phyloP scores from a whole-genome alignment of 2,329 filamentous ascomycete genomes.

The Talaromyces sp. region DNA sequence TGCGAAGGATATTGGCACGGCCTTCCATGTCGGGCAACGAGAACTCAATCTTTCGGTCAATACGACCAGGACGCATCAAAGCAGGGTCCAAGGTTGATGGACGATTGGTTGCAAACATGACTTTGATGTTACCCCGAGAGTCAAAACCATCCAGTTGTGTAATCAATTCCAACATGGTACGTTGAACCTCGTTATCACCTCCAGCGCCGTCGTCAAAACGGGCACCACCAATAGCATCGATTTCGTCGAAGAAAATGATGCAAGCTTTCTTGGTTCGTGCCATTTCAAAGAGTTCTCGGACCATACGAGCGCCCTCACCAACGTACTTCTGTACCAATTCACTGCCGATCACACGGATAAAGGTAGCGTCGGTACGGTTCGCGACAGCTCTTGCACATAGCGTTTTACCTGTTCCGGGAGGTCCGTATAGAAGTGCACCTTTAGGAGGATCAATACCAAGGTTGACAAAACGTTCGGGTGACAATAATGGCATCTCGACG shows the following conservation, averaged over 20 bases:
- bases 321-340: constrained; percentile 99
- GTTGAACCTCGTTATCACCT: constrained; percentile 94
- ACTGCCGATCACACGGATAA: constrained; percentile 96
- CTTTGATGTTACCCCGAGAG: constrained; percentile 95
- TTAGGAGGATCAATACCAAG: constrained; percentile 99
- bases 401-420: constrained; percentile 97
- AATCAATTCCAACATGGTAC: constrained; percentile 97
- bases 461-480: constrained; percentile 93
- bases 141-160: constrained; percentile 97
- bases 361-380: constrained; percentile 96
- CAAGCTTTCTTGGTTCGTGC: constrained; percentile 98
- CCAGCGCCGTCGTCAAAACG: constrained; percentile 95
- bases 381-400: constrained; percentile 95
- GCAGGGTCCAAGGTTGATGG: constrained; percentile 95
- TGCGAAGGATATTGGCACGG: constrained; percentile 92
- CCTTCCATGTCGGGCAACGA: constrained; percentile 95
- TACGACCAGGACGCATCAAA: constrained; percentile 93
- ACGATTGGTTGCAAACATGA: constrained; percentile 98
- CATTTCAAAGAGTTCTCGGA: constrained; percentile 98
- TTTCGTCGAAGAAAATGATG: constrained; percentile 99
- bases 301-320: constrained; percentile 96
- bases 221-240: constrained; percentile 91
- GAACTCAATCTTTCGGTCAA: constrained; percentile 98
- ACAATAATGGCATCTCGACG: constrained; percentile 95
- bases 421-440: constrained; percentile 91